phyloP scores from a whole-genome alignment of 345 rosid species.

The Camelina laxa region DNA sequence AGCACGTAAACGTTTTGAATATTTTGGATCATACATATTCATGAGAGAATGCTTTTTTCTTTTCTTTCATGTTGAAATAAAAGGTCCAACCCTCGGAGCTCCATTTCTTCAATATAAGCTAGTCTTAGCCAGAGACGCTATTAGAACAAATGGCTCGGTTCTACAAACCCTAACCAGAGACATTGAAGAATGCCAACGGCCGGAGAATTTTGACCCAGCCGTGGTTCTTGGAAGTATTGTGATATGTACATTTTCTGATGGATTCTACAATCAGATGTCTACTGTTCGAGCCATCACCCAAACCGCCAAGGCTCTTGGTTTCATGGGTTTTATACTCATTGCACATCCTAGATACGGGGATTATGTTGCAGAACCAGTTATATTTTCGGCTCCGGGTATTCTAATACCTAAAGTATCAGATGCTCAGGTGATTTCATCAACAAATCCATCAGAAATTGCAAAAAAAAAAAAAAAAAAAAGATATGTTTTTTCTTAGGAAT shows the following conservation, averaged over 20 bases:
- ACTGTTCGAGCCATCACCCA: slow-evolving; percentile 57
- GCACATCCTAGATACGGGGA: slow-evolving; percentile 72
- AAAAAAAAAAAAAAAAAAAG: not conserved
- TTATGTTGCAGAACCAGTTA: slow-evolving; percentile 68
- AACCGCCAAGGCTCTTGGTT: slow-evolving; percentile 65
- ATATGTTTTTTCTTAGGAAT: not conserved
- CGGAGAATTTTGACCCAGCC: slow-evolving; percentile 61
- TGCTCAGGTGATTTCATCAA: slow-evolving; percentile 57
- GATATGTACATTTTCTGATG: slow-evolving; percentile 74
- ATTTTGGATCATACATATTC: not conserved
- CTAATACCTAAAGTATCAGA: slow-evolving; percentile 64
- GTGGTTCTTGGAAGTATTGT: slow-evolving; percentile 61
- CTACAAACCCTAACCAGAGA: slow-evolving; percentile 51
- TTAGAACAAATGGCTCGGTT: slow-evolving; percentile 50
- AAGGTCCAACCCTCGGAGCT: slow-evolving; percentile 71
- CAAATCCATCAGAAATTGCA: not conserved
- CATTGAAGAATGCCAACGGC: slow-evolving; percentile 77
- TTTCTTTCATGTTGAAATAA: not conserved
- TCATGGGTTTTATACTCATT: slow-evolving; percentile 64
- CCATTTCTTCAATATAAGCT: slow-evolving; percentile 53
- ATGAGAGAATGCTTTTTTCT: not conserved
- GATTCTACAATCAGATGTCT: slow-evolving; percentile 68
- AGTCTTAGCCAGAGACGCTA: slow-evolving; percentile 72
- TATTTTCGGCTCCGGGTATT: slow-evolving; percentile 58
- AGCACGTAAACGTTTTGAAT: too few species aligned